These are phyloP conservation scores for Aspergillus cejpii DNA, from an alignment of 2,329 filamentous ascomycete genomes.

Conservation along the genomic window DNA sequence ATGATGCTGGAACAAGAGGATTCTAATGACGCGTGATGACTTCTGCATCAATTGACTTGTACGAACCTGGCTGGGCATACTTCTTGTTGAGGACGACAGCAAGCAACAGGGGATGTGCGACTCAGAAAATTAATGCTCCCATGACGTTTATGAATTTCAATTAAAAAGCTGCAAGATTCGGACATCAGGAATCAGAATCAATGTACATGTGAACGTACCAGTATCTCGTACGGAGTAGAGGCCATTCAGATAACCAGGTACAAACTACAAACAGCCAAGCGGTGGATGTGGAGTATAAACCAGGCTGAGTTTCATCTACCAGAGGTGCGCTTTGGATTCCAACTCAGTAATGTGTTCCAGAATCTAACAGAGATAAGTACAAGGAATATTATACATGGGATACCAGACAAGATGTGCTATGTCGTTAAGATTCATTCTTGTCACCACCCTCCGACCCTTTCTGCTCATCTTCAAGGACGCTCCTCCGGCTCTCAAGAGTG, in stretches of 20 bases:
- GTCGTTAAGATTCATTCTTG: constrained; percentile 30
- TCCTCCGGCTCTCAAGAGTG: constrained; percentile 74
- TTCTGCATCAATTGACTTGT: not conserved
- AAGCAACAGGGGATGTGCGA: too few relatives aligned
- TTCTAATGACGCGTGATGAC: not conserved
- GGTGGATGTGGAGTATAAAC: too few relatives aligned
- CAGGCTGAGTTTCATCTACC: not conserved
- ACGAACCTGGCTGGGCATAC: too few relatives aligned
- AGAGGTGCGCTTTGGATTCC: not conserved
- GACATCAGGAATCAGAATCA: too few relatives aligned
- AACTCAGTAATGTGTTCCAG: not conserved
- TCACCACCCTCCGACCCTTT: constrained; percentile 29
- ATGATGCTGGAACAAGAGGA: constrained; percentile 8
- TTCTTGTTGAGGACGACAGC: too few relatives aligned
- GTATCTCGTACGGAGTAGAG: too few relatives aligned
- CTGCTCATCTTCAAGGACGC: constrained; percentile 69
- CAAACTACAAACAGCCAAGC: too few relatives aligned
- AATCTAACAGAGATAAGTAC: constrained; percentile 18
- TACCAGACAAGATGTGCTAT: constrained; percentile 10
- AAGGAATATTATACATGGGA: constrained; percentile 35
- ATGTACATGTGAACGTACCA: too few relatives aligned
- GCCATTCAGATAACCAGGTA: too few relatives aligned
- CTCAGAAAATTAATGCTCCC: too few relatives aligned
- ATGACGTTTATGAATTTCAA: too few relatives aligned
- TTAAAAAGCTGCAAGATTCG: too few relatives aligned